A percentile compares a stretch with the other conserved stretches of the same genome.
These are phyloP conservation scores for Aspergillus jensenii DNA, from an alignment of 2,329 filamentous ascomycete species.

Conservation along the genomic window DNA sequence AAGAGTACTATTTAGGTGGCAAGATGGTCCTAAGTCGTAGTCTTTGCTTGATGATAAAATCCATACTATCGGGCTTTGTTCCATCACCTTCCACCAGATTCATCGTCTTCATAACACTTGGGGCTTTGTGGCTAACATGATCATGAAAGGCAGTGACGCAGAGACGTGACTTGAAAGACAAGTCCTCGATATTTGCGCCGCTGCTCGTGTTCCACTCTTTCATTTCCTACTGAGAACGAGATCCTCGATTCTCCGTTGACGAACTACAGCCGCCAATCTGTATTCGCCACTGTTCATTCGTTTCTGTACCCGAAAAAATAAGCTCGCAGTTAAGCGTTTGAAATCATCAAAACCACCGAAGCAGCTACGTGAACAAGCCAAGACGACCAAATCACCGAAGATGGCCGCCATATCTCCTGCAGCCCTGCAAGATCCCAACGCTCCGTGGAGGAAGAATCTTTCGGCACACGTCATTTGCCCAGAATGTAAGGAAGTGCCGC, in stretches of 20 bases:
- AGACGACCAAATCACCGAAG: slow-evolving; percentile 28
- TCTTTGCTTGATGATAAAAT: slow-evolving; percentile 7
- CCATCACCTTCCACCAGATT: slow-evolving; percentile 10
- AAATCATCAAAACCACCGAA: slow-evolving; percentile 48
- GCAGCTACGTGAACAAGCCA: slow-evolving; percentile 39
- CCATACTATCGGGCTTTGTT: slow-evolving; percentile 10
- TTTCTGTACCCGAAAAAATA: slow-evolving; percentile 51
- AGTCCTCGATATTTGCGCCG: slow-evolving; percentile 23
- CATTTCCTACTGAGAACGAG: slow-evolving; percentile 6
- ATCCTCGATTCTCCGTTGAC: slow-evolving; percentile 19
- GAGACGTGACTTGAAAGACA: slow-evolving; percentile 21
- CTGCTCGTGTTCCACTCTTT: slow-evolving; percentile 23
- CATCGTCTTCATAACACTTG: slow-evolving; percentile 18
- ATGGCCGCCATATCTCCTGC: slow-evolving; percentile 40
- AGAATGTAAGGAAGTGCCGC: slow-evolving; percentile 89
- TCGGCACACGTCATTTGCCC: slow-evolving; percentile 82
- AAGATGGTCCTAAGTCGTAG: slow-evolving; percentile 15
- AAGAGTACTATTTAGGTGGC: slow-evolving; percentile 10
- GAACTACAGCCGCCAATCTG: slow-evolving; percentile 57
- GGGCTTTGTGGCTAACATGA: slow-evolving; percentile 32
- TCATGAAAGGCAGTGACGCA: slow-evolving; percentile 32
- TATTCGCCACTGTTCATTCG: slow-evolving; percentile 71
- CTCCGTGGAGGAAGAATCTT: slow-evolving; percentile 75
- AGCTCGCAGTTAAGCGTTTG: slow-evolving; percentile 45
- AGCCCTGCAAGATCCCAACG: slow-evolving; percentile 34